Evolutionary conservation across 176 grass and related monocot genomes (phyloP), one percentile per base, ranked within the genome.

Genomic region (Rhynchospora breviuscula): DNA sequence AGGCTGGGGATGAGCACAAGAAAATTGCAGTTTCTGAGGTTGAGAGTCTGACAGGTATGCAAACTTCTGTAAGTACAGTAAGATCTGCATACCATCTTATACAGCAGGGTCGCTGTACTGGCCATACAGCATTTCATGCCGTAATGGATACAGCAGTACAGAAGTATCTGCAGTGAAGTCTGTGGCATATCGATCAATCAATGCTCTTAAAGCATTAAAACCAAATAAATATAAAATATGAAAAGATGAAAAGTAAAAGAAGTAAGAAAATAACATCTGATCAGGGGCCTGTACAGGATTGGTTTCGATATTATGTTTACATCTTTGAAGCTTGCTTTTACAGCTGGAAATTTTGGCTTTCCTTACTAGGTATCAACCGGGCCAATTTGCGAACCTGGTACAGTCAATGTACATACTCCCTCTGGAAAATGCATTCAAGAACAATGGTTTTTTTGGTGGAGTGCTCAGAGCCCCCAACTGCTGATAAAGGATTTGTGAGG

Each of bases 1-100:
- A 57, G 66, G 80, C 14, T 60, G 79, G 70, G 31, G 67, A 88
- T 26, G 7, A 43, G 21, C 85, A 87, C 69, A 81, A 90, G 47
- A 72, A 83, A 46, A 17, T 85, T 86, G 92, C 90, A 63, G 85
- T 91, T 87, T 88, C 80, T 60, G 71, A 89, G 13, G 87, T 92
- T 61, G 83, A 90, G 71, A 70, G 23, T 69, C 90, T 67, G 81
- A 88, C 94, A 83, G 94, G 94, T 94, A 52, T 2, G 17, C 76
- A 54, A 52, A 65, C 61, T 69, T 84, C 64, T 21, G 14, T 57
- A 10, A 17, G 79, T 49, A 81, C 56, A 8, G 21, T 75, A 53
- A 15, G 11, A 75, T 53, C 47, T 53, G 5, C 15, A 12, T 71
- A 53, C 71, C 47, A 53, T 5, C 70, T 52, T 11, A 3, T 29